Base-by-base conservation (phyloP, 257 asterid species). In the Solanum tacnaense region DNA sequence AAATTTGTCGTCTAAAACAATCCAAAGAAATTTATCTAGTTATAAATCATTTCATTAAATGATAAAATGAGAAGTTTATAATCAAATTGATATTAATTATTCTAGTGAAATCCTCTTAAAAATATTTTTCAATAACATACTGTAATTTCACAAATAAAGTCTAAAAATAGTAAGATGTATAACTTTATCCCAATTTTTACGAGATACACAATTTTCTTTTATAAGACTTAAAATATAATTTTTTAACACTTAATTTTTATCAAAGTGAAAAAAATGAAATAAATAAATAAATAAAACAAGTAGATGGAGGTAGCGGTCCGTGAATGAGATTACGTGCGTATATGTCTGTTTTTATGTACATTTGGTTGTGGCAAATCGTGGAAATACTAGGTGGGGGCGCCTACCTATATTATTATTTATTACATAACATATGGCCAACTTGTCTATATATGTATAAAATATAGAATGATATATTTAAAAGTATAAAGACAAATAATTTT, bases 291-390 rank as follows among this genome's bases (percentile, higher is more conserved):
- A 32, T 4, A 18, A 34, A 5, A 34, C 29, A 73, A 73, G 46
- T 34, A 73, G 81, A 73, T 73, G 81, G n/a, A 73, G 81, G 49
- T 4, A 72, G 27, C 44, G 78, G 18, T 4, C 35, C 35, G 84
- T 39, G 15, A 76, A 78, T 41, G 65, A 41, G 36, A 74, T 41
- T 25, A 78, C 84, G 65, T 78, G 62, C 36, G 9, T 25, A n/a
- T 39, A 79, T 25, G 36, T 78, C 35, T 78, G 67, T 21, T 56
- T 56, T 39, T 44, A 13, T 41, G 62, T 41, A 44, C 65, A 44
- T 15, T 79, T 79, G 25, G 84, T 44, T 79, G 84, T 79, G 84
- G 65, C 84, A 41, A 78, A 78, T 41, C 38, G 84, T 78, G 1
- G 25, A 41, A 44, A 25, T 15, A 78, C 38, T 41, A 44, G 65